Base-by-base conservation (phyloP, 169 alveolate species). In the Miamiensis avidus region DNA sequence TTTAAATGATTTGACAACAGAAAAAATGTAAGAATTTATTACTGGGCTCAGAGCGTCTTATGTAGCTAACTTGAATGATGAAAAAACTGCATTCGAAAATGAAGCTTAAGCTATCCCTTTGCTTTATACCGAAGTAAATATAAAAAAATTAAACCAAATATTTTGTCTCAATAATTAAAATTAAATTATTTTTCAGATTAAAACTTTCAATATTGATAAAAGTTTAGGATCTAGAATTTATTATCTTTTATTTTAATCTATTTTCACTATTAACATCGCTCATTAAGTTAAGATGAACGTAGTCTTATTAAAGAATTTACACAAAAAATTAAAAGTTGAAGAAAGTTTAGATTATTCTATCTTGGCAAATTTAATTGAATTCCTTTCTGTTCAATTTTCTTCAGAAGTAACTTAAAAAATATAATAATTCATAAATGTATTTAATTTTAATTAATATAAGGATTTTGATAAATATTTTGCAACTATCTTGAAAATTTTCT, bases 1-100 rank as follows among this genome's bases (percentile, higher is more conserved):
- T n/a, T n/a, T n/a, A n/a, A n/a, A n/a, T 49, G 89, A 86, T 20
- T 85, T 86, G 65, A 79, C 86, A 75, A 74, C 85, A 76, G 90
- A 89, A 75, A 85, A 49, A 49, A 49, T 49, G 77, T 25, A 30
- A 82, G 29, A 82, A 76, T 88, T 79, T 84, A 76, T 49, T 74
- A 34, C 79, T 92, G 29, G 91, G 83, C 75, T 34, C 85, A 78
- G 78, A 74, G 78, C 28, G 78, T 79, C 74, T 86, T 84, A 1
- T 74, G 81, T 49, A 87, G 34, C 64, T 33, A 74, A 1, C n/a
- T 83, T 27, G 76, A 84, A 49, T 49, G 20, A 49, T 4, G 69
- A 49, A 49, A 49, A 49, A 11, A n/a, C n/a, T n/a, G n/a, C n/a
- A n/a, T n/a, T n/a, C n/a, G 4, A 49, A 49, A 49, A 11, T 20